Percentiles rank a stretch among this genome's conserved stretches.
phyloP scores from a whole-genome alignment of 768 basidiomycete genomes.

The Pisolithus sp. region DNA sequence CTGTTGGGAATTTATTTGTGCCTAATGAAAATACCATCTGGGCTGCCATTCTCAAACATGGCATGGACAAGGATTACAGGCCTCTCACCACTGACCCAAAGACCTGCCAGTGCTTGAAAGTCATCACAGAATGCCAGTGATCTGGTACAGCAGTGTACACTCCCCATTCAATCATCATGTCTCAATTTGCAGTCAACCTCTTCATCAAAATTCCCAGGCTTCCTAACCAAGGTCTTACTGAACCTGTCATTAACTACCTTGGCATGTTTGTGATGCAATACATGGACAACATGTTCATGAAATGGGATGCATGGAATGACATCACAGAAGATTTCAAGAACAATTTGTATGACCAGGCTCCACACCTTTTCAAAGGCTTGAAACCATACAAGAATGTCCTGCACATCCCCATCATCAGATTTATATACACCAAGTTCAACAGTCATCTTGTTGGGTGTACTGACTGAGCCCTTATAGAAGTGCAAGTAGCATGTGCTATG shows the following conservation, averaged over 20 bases:
- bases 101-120: not conserved
- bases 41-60: constrained; percentile 7
- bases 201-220: constrained; percentile 10
- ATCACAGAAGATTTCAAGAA: constrained; percentile 5
- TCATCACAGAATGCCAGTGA: not conserved
- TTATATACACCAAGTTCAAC: constrained; percentile 20
- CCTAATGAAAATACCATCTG: constrained; percentile 13
- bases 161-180: constrained; percentile 12
- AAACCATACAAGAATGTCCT: not conserved
- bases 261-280: constrained; percentile 18
- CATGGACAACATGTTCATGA: not conserved
- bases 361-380: not conserved
- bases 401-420: constrained; percentile 3
- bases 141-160: constrained; percentile 7
- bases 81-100: not conserved
- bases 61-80: constrained; percentile 7
- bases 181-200: constrained; percentile 21
- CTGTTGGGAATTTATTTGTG: constrained; percentile 5
- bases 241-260: constrained; percentile 13
- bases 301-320: constrained; percentile 1
- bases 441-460: constrained; percentile 8
- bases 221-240: not conserved
- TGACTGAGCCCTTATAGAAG: not conserved
- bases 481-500: too few relatives aligned
- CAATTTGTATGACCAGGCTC: constrained; percentile 1